Base-by-base conservation (phyloP, 257 asterid species). In the Solanum tacnaense region DNA sequence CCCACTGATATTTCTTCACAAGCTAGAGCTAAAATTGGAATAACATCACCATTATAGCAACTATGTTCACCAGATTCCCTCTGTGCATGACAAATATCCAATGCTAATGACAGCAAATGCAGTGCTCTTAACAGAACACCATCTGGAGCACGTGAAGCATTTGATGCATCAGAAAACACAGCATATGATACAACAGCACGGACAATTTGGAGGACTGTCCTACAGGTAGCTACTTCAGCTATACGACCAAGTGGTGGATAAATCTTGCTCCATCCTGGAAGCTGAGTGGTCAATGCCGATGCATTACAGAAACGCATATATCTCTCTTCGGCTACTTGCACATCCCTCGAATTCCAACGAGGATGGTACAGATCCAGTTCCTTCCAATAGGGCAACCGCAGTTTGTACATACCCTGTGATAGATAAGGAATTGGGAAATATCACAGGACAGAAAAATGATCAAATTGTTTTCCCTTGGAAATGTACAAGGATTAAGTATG, bases 281-380 rank as follows among this genome's bases (percentile, higher is more conserved):
- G 95, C 92, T 97, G 99, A 88, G 93, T 89, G 29, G 96, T 91
- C 91, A 94, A 84, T 9, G 99, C 98, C 39, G 99, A 94, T 88
- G 88, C 92, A 90, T 94, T 93, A 92, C 98, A 95, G 90, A 97
- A 95, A 84, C 93, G 93, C 91, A 91, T 89, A 93, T 94, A 97
- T 94, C 99, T 94, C 90, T 97, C 99, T 90, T 96, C 99, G 46
- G 99, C 98, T 25, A 92, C 94, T 92, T 97, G 99, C 82, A 93
- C 92, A 85, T 97, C 99, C 92, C 98, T 94, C 49, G 93, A 93
- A 91, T 90, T 97, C 98, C 98, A 97, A 67, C 99, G 99, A 86
- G 98, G 99, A 88, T 97, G 99, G 90, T 97, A 96, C 86, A 97
- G 91, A 93, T 97, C 99, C 79, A 97, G 94, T 88, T 97, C 99